Conservation (phyloP, 2,329 filamentous ascomycete genomes). For the Alternaria longipes region DNA sequence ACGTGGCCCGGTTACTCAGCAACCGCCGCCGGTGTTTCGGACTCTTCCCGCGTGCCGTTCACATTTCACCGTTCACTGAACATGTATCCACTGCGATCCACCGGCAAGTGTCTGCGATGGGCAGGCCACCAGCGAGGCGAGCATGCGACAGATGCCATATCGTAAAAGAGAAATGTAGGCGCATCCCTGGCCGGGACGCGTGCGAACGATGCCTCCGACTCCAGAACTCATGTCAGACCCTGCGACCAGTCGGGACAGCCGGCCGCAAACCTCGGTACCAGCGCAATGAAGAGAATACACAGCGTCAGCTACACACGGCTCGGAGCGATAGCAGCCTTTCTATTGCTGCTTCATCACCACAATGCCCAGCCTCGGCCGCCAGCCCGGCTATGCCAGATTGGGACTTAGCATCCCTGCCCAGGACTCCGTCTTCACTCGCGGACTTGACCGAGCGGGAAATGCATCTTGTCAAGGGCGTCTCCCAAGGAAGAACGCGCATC, state of each 20-base stretch:
- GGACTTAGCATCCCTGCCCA: slow-evolving; percentile 2
- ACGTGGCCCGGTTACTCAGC: slow-evolving; percentile 11
- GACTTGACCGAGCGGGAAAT: slow-evolving; percentile 13
- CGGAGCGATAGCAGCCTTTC: slow-evolving; percentile 3
- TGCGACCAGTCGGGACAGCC: slow-evolving; percentile 12
- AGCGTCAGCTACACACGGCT: background rate
- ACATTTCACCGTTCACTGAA: background rate
- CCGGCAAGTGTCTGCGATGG: slow-evolving; percentile 12
- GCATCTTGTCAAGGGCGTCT: slow-evolving; percentile 8
- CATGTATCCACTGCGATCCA: slow-evolving; percentile 11
- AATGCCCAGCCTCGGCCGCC: background rate
- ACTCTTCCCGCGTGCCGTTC: background rate
- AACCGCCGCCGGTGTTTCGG: slow-evolving; percentile 8
- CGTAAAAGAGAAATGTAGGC: slow-evolving; percentile 16
- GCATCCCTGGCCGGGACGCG: slow-evolving; percentile 9
- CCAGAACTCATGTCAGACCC: slow-evolving; percentile 10
- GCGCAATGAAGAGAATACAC: background rate
- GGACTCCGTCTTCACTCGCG: background rate
- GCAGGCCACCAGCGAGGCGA: slow-evolving; percentile 8
- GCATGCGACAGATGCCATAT: slow-evolving; percentile 19
- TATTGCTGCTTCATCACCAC: background rate
- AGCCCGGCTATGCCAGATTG: background rate
- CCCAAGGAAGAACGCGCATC: slow-evolving; percentile 11
- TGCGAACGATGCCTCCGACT: slow-evolving; percentile 20
- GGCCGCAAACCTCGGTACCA: slow-evolving; percentile 17